Evolutionary conservation across 495 filamentous ascomycete genomes (phyloP).

Genomic region (Penicillium subrubescens): DNA sequence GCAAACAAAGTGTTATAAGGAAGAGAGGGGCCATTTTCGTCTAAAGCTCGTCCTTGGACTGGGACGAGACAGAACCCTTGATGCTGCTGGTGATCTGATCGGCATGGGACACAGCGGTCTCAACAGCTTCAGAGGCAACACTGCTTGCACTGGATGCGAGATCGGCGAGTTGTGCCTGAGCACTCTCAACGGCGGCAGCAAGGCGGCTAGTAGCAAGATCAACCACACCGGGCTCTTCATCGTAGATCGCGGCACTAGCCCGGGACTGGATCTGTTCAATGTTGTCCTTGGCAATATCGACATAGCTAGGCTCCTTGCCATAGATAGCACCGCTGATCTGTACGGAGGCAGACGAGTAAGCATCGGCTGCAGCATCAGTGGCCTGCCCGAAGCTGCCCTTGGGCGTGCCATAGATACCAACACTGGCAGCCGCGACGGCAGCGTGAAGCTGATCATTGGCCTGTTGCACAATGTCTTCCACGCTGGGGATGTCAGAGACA

Average conservation of each 20-base stretch:
- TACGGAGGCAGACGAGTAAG: conserved; percentile 50
- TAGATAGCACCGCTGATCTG: conserved; percentile 58
- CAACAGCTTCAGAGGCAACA: conserved; percentile 40
- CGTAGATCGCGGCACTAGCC: conserved; percentile 59
- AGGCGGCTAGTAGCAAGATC: conserved; percentile 57
- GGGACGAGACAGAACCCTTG: conserved; percentile 27
- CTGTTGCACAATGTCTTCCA: conserved; percentile 60
- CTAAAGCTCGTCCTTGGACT: conserved; percentile 62
- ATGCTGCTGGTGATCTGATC: conserved; percentile 43
- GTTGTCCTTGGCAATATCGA: conserved; percentile 49
- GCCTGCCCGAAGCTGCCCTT: conserved; percentile 58
- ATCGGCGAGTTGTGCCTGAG: conserved; percentile 47
- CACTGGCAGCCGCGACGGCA: conserved; percentile 61
- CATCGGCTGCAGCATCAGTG: conserved; percentile 51
- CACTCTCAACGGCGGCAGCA: conserved; percentile 49
- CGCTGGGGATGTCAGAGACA: conserved; percentile 58
- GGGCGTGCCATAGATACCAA: conserved; percentile 59
- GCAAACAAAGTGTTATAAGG: conserved; percentile 11
- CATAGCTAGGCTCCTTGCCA: conserved; percentile 52
- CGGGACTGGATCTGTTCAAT: conserved; percentile 53
- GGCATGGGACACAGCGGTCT: conserved; percentile 48
- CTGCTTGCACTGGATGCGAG: conserved; percentile 43
- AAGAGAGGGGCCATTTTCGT: conserved; percentile 10
- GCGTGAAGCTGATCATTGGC: conserved; percentile 58
- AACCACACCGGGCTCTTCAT: conserved; percentile 53